Conservation (phyloP, 768 basidiomycete genomes). For the Lactarius indigo region DNA sequence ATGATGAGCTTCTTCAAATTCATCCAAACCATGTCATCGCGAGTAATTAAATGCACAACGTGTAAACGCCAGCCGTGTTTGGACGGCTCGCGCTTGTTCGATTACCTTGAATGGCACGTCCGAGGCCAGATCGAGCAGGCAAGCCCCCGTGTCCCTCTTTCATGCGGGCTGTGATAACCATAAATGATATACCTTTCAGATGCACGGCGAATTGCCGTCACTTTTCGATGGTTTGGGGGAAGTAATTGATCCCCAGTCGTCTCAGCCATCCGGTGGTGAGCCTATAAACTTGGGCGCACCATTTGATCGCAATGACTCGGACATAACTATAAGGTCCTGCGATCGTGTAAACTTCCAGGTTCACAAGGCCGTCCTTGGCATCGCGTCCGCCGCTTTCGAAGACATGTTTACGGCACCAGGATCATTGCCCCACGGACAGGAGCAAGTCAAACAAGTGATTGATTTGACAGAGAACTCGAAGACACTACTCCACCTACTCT, state of each 20-base stretch:
- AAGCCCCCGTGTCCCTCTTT: neutral
- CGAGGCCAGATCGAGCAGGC: neutral
- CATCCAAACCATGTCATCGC: neutral
- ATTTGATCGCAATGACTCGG: constrained; percentile 26
- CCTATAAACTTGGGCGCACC: constrained; percentile 8
- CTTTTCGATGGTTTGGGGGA: neutral
- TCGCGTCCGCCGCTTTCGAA: constrained; percentile 57
- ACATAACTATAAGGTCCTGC: constrained; percentile 53
- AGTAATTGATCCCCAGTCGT: neutral
- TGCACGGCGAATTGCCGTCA: neutral
- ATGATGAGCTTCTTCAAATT: neutral
- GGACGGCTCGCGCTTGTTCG: neutral
- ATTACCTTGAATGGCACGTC: neutral
- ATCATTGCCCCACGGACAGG: neutral
- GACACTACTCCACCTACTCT: constrained; percentile 4
- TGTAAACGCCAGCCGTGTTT: neutral
- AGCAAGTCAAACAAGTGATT: neutral
- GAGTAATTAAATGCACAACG: neutral
- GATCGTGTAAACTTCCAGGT: constrained; percentile 51
- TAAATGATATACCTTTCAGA: neutral
- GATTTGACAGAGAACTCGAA: constrained; percentile 4
- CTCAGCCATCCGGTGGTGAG: neutral
- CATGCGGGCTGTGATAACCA: too few relatives aligned
- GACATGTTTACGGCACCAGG: constrained; percentile 42
- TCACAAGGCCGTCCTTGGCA: constrained; percentile 50